Percentiles rank a stretch among this genome's conserved stretches.
Evolutionary conservation across 2,329 filamentous ascomycete species (phyloP).

Genomic region (Sclerotinia glacialis): DNA sequence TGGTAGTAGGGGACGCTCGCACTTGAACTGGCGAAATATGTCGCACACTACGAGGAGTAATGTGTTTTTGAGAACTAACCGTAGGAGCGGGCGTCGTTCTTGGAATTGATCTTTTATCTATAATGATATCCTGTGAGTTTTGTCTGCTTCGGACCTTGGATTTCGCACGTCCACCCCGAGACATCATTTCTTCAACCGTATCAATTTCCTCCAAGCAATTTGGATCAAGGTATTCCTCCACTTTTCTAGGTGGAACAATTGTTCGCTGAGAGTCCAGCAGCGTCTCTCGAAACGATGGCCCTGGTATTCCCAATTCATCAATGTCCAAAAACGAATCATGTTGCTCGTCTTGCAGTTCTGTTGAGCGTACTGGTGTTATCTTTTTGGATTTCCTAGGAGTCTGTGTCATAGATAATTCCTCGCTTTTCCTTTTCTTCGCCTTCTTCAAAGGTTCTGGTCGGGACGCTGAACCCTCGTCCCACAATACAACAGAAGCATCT

Average conservation of each 20-base stretch:
- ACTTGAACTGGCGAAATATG: conserved; percentile 29
- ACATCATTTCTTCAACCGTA: conserved; percentile 5
- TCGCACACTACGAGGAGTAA: conserved; percentile 2
- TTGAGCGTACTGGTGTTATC: conserved; percentile 10
- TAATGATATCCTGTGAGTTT: conserved; percentile 2
- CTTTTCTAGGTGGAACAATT: conserved; percentile 1
- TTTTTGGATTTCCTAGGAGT: conserved; percentile 24
- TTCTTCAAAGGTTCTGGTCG: conserved; percentile 33
- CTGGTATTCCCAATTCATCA: conserved; percentile 30
- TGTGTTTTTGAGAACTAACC: not conserved
- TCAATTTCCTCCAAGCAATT: conserved; percentile 5
- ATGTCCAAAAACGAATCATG: conserved; percentile 38
- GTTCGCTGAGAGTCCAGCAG: conserved; percentile 16
- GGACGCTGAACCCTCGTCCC: conserved; percentile 34
- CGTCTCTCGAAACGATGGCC: conserved; percentile 5
- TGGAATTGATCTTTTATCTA: conserved; percentile 11
- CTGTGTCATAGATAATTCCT: conserved; percentile 32
- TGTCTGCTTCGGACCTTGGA: not conserved
- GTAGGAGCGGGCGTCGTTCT: conserved; percentile 9
- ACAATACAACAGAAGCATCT: conserved; percentile 27
- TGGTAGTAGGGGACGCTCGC: conserved; percentile 30
- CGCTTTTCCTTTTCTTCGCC: conserved; percentile 39
- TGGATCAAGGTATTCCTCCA: not conserved
- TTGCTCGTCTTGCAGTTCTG: conserved; percentile 16
- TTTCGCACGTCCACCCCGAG: not conserved